phyloP scores from a whole-genome alignment of 2,329 filamentous ascomycete species.

The Pezicula neosporulosa region DNA sequence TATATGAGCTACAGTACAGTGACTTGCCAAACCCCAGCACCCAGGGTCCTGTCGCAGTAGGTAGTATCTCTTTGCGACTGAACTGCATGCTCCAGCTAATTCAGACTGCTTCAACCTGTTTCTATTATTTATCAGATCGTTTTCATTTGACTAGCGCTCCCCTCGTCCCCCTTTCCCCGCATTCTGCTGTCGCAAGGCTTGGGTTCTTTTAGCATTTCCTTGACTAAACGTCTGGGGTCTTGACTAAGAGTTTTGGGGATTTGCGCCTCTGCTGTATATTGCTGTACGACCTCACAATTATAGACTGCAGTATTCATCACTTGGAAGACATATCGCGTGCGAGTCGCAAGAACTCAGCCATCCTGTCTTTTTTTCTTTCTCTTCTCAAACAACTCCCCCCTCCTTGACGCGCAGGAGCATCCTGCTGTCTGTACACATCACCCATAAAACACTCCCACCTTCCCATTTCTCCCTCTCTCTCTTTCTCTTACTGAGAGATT shows the following conservation, averaged over 20 bases:
- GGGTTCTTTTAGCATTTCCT: constrained; percentile 9
- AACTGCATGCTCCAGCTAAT: neutral
- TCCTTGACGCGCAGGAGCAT: neutral
- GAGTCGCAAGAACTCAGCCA: no score
- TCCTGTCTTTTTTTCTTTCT: no score
- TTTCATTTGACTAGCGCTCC: neutral
- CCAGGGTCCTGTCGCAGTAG: no score
- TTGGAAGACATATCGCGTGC: neutral
- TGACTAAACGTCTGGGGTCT: constrained; percentile 15
- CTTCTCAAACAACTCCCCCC: neutral
- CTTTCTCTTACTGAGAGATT: neutral
- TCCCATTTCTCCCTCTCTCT: neutral
- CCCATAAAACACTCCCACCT: neutral
- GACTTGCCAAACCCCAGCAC: no score
- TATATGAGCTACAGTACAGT: no score
- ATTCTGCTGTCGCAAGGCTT: constrained; percentile 1
- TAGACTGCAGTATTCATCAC: neutral
- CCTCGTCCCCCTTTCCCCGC: constrained; percentile 1
- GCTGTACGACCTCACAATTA: neutral
- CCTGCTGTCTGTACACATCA: neutral
- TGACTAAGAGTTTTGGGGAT: constrained; percentile 14
- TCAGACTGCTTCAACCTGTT: neutral
- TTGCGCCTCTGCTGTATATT: neutral
- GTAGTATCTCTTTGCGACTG: no score
- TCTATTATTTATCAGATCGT: neutral